phyloP scores from a whole-genome alignment of 768 basidiomycete genomes.

The Strobilomyces echinocephalus region DNA sequence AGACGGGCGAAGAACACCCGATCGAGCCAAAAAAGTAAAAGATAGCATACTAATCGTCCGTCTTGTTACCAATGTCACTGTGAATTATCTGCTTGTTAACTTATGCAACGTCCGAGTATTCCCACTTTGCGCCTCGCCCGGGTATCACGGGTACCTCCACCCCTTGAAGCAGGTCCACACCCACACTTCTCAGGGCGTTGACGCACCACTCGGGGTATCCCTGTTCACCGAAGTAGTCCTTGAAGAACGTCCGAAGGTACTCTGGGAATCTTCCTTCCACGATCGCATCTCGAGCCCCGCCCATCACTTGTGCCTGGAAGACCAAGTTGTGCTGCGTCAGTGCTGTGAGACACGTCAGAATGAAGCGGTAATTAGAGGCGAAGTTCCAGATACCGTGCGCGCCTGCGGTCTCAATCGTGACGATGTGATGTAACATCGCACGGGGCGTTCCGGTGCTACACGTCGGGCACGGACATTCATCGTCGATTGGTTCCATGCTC shows the following conservation, averaged over 20 bases:
- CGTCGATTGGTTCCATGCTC: slow-evolving; percentile 71
- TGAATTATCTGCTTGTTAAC: not conserved
- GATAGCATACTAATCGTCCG: slow-evolving; percentile 13
- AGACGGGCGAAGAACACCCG: slow-evolving; percentile 79
- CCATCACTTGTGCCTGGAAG: slow-evolving; percentile 87
- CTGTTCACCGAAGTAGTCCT: slow-evolving; percentile 66
- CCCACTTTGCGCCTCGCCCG: slow-evolving; percentile 75
- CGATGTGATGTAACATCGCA: slow-evolving; percentile 70
- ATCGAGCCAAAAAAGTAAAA: slow-evolving; percentile 40
- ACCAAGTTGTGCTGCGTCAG: slow-evolving; percentile 79
- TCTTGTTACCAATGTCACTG: slow-evolving; percentile 1
- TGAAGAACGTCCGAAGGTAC: slow-evolving; percentile 74
- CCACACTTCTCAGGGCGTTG: slow-evolving; percentile 75
- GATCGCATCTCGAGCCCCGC: slow-evolving; percentile 78
- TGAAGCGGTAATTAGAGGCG: slow-evolving; percentile 16
- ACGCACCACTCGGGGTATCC: slow-evolving; percentile 89
- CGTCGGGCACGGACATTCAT: slow-evolving; percentile 80
- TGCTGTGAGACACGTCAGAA: slow-evolving; percentile 39
- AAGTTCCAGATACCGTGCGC: slow-evolving; percentile 60
- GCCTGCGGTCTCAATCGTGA: slow-evolving; percentile 78
- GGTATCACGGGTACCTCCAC: slow-evolving; percentile 45
- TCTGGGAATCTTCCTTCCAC: slow-evolving; percentile 71
- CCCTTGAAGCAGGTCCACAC: slow-evolving; percentile 73
- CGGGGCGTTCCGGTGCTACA: slow-evolving; percentile 63
- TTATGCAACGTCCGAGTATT: slow-evolving; percentile 50